Percentiles rank a stretch among this genome's conserved stretches.
Conservation (phyloP, 2,329 filamentous ascomycete genomes). For the Penicillium sp. region DNA sequence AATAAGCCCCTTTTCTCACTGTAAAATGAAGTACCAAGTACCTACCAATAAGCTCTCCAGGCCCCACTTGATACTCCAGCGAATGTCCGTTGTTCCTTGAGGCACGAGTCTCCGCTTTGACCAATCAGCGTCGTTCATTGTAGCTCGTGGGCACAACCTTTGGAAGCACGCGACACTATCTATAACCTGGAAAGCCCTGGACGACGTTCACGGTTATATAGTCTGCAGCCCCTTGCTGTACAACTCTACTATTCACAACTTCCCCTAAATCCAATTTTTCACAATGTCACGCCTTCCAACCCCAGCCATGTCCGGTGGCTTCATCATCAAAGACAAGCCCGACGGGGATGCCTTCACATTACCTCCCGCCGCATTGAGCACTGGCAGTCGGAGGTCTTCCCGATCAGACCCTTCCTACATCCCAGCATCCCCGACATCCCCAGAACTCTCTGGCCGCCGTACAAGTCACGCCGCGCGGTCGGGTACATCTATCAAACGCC, state of each 20-base stretch:
- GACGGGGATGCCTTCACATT: conserved; percentile 38
- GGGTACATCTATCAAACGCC: conserved; percentile 41
- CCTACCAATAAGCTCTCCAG: conserved; percentile 24
- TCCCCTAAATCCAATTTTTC: not conserved
- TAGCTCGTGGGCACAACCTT: conserved; percentile 32
- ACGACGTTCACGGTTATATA: conserved; percentile 12
- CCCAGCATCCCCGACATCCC: conserved; percentile 38
- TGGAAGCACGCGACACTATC: conserved; percentile 39
- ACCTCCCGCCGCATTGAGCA: conserved; percentile 38
- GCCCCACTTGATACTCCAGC: conserved; percentile 22
- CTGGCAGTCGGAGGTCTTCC: conserved; percentile 30
- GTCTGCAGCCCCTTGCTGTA: conserved; percentile 12
- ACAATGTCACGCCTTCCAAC: conserved; percentile 41
- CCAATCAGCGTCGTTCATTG: conserved; percentile 29
- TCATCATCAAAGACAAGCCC: conserved; percentile 39
- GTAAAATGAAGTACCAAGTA: not conserved
- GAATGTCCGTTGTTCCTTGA: conserved; percentile 30
- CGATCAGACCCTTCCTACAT: conserved; percentile 32
- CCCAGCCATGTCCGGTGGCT: conserved; percentile 41
- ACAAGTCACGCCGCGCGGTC: conserved; percentile 27
- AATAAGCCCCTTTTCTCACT: not conserved
- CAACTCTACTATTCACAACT: conserved; percentile 1
- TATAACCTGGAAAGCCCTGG: not conserved
- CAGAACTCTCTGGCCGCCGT: conserved; percentile 27
- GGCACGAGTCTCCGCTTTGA: conserved; percentile 18